Base-by-base conservation (phyloP, 1,284 basidiomycete genomes). In the Ustilago esculenta region DNA sequence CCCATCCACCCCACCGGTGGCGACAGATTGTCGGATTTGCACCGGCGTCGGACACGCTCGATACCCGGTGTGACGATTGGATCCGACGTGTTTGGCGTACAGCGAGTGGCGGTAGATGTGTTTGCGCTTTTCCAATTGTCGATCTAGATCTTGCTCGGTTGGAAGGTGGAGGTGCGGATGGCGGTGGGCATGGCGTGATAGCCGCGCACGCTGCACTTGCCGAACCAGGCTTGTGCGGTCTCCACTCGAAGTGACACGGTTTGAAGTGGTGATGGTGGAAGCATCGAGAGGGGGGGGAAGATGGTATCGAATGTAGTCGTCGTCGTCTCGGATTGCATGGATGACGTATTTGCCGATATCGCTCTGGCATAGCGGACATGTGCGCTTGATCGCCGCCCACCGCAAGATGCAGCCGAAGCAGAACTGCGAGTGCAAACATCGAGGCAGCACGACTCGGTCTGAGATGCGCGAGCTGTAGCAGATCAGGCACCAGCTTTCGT, bases 361-460 rank as follows among this genome's bases (percentile, higher is more conserved):
- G 7, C 64, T 46, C 29, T 70, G 65, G 42, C 82, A 83, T 3
- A 83, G 63, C 0, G 82, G 82, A 70, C 82, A 83, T 36, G 60
- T 49, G 18, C 76, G 72, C 11, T 68, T 71, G 52, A 79, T 78
- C 18, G 61, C 56, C 1, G 63, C 55, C 82, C 82, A 82, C 1
- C 73, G 67, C 2, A 76, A 34, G 42, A 82, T 81, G 56, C 82
- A 82, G 10, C 40, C 42, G 27, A 79, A 82, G 77, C 82, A 82
- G 63, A 82, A 82, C 23, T 72, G 67, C n/a, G 73, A 70, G 34
- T 82, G 82, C 17, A 71, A 55, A 37, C 80, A 82, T 0, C 50
- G 61, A 14, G 58, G 73, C 15, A 82, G 60, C 50, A 81, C 65
- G 10, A 80, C 71, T 24, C 72, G 69, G 57, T 82, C 79, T 10